Evolutionary conservation across 441 rosid genomes (phyloP).

Genomic region (Metrosideros polymorpha): DNA sequence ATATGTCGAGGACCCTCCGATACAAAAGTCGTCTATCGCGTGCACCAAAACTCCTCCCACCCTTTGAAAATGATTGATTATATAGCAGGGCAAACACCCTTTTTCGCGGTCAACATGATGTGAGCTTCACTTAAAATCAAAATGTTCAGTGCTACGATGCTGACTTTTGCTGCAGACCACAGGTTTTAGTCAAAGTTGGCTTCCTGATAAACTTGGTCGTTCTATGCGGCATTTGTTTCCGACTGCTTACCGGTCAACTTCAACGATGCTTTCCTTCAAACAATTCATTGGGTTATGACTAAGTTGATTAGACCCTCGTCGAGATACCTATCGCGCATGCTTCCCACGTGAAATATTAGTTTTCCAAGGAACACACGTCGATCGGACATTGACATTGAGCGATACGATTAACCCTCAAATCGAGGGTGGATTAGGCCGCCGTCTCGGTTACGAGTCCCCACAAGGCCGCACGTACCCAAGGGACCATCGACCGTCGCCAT

Average conservation of each 20-base stretch:
- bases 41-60: not conserved
- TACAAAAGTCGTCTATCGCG: not conserved
- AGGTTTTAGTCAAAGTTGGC: not conserved
- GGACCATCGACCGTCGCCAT: not conserved
- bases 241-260: not conserved
- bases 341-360: not conserved
- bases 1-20: not conserved
- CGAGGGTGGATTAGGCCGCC: not conserved
- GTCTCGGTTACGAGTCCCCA: not conserved
- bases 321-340: not conserved
- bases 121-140: not conserved
- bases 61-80: not conserved
- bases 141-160: not conserved
- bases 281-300: not conserved
- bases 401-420: not conserved
- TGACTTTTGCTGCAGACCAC: not conserved
- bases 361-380: not conserved
- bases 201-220: not conserved
- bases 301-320: not conserved
- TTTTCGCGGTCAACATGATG: not conserved
- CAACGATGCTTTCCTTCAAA: not conserved
- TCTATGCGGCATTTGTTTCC: not conserved
- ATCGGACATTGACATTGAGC: not conserved
- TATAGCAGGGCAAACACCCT: not conserved
- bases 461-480: not conserved